Conservation (phyloP, 306 rosid genomes). For the Medicago arabica region DNA sequence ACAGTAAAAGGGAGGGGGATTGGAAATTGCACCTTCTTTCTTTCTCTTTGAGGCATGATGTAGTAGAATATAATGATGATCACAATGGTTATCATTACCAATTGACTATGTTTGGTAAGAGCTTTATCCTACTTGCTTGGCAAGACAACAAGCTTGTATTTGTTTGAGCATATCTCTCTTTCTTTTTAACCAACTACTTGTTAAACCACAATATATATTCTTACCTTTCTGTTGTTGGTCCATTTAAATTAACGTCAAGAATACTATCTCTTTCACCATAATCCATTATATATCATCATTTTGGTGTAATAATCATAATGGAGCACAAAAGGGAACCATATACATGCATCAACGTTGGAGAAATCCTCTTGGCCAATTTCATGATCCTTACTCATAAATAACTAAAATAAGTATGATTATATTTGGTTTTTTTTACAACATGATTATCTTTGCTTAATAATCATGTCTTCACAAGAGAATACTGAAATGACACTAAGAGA, state of each 20-base stretch:
- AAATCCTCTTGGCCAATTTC: conserved; percentile 15
- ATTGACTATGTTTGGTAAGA: conserved; percentile 27
- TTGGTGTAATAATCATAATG: conserved; percentile 34
- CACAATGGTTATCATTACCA: conserved; percentile 37
- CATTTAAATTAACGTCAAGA: conserved; percentile 22
- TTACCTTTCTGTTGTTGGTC: conserved; percentile 31
- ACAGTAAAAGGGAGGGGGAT: background rate
- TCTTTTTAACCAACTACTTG: conserved; percentile 10
- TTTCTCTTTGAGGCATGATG: conserved; percentile 25
- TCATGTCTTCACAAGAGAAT: conserved; percentile 33
- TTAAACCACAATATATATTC: background rate
- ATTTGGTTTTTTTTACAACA: too few species aligned
- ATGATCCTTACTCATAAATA: conserved; percentile 28
- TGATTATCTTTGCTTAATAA: conserved; percentile 32
- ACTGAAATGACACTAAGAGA: background rate
- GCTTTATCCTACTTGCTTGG: conserved; percentile 43
- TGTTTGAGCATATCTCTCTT: background rate
- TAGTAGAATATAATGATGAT: conserved; percentile 16
- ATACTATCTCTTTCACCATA: background rate
- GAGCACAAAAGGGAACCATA: conserved; percentile 33
- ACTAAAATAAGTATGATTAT: conserved; percentile 15
- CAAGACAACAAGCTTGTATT: conserved; percentile 34
- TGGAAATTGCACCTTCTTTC: conserved; percentile 46
- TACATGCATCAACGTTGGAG: conserved; percentile 33
- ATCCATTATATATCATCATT: conserved; percentile 28